Percentiles rank a stretch among this genome's conserved stretches.
Conservation (phyloP, 176 grass and related monocot species). For the Carex littledalei region DNA sequence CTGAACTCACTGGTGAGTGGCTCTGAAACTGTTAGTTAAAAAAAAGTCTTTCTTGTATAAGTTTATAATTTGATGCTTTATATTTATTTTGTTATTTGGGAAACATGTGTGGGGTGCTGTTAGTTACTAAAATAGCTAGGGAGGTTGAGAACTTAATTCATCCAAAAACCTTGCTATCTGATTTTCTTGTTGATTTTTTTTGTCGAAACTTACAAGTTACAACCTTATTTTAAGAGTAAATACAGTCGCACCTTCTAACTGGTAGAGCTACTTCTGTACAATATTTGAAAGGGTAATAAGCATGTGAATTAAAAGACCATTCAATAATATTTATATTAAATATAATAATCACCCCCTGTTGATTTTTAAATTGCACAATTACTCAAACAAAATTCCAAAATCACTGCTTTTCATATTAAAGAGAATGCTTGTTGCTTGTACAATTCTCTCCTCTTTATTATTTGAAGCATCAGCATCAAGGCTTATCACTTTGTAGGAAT, state of each 20-base stretch:
- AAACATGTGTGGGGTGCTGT: too few relatives aligned
- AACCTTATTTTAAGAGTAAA: background rate
- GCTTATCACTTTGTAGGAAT: too few relatives aligned
- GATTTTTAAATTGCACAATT: background rate
- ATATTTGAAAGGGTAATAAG: slow-evolving; percentile 10
- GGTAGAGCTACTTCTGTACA: background rate
- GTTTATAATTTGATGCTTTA: too few relatives aligned
- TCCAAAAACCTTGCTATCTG: too few relatives aligned
- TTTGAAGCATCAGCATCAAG: too few relatives aligned
- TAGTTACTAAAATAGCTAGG: too few relatives aligned
- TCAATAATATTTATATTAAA: background rate
- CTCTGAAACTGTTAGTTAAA: too few relatives aligned
- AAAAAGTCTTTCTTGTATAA: too few relatives aligned
- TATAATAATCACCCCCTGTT: background rate
- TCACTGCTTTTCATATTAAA: background rate
- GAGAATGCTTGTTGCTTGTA: background rate
- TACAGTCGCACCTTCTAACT: background rate
- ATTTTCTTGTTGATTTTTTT: background rate
- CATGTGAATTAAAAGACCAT: slow-evolving; percentile 2
- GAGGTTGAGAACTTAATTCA: too few relatives aligned
- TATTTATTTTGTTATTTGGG: too few relatives aligned
- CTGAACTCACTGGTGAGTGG: too few relatives aligned
- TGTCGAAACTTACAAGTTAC: too few relatives aligned
- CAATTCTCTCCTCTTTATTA: background rate
- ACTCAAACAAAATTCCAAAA: background rate